Percentiles rank a stretch among this genome's conserved stretches.
These are phyloP conservation scores for Furculomyces boomerangus DNA, from an alignment of 371 early-diverging fungal species.

Conservation along the genomic window DNA sequence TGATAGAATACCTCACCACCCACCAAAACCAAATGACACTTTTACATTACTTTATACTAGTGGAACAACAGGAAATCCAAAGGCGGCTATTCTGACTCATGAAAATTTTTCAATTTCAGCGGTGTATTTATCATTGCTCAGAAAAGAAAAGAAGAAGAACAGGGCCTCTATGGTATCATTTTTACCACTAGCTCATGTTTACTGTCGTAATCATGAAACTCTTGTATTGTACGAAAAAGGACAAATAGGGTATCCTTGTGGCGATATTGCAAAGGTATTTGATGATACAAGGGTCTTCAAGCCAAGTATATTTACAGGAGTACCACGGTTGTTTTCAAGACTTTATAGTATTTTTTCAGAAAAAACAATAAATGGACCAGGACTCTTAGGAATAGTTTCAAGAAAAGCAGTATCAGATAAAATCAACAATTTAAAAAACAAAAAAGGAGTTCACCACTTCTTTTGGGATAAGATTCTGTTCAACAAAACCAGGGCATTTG, in stretches of 20 bases:
- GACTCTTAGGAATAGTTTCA: slow-evolving; percentile 35
- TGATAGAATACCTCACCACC: slow-evolving; percentile 14
- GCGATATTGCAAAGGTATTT: slow-evolving; percentile 51
- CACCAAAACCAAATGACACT: slow-evolving; percentile 48
- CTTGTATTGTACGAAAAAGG: slow-evolving; percentile 31
- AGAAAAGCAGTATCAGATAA: slow-evolving; percentile 39
- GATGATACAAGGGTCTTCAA: slow-evolving; percentile 60
- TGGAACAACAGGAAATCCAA: slow-evolving; percentile 55
- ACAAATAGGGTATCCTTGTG: slow-evolving; percentile 63
- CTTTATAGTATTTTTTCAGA: slow-evolving; percentile 62
- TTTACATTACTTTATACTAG: slow-evolving; percentile 96
- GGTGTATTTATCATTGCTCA: slow-evolving; percentile 3
- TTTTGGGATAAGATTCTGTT: slow-evolving; percentile 90
- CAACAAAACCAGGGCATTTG: slow-evolving; percentile 54
- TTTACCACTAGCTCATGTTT: slow-evolving; percentile 80
- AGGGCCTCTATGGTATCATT: slow-evolving; percentile 28
- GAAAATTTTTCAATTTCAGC: slow-evolving; percentile 24
- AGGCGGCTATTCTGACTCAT: slow-evolving; percentile 25
- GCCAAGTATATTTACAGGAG: slow-evolving; percentile 74
- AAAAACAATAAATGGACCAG: slow-evolving; percentile 44
- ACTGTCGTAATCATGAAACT: slow-evolving; percentile 50
- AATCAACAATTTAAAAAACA: slow-evolving; percentile 32
- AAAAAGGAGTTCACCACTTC: slow-evolving; percentile 39
- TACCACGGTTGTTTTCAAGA: slow-evolving; percentile 80
- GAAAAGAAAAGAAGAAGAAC: slow-evolving; percentile 11